phyloP scores from a whole-genome alignment of 345 rosid genomes.

The Eutrema heterophyllum region DNA sequence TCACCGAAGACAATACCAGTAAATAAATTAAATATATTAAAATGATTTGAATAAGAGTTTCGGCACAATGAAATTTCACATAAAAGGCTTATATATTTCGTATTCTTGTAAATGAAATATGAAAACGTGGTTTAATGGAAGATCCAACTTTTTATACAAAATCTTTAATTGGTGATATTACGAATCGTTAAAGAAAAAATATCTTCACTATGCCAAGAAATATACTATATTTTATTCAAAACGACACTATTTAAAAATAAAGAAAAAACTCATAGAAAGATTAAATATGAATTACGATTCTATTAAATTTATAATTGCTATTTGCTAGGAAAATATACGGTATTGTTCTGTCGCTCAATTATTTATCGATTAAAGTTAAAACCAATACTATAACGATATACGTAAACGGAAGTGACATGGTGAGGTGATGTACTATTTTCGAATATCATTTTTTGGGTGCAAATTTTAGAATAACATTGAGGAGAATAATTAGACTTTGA shows the following conservation, averaged over 20 bases:
- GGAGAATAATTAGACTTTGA: constrained; percentile 19
- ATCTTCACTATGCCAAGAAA: neutral
- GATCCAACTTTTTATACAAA: neutral
- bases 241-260: neutral
- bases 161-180: neutral
- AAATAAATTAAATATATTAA: neutral
- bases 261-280: neutral
- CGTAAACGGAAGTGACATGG: neutral
- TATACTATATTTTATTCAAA: neutral
- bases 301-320: neutral
- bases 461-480: neutral
- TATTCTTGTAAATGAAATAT: neutral
- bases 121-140: neutral
- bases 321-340: neutral
- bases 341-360: neutral
- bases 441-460: constrained; percentile 14
- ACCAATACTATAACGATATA: neutral
- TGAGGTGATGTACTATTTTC: neutral
- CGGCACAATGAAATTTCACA: neutral
- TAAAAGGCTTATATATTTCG: neutral
- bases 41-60: neutral
- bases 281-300: neutral
- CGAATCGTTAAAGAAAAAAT: neutral
- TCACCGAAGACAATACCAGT: neutral
- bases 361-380: neutral